Evolutionary conservation across 441 rosid genomes (phyloP).

Genomic region (Oxalis stricta): DNA sequence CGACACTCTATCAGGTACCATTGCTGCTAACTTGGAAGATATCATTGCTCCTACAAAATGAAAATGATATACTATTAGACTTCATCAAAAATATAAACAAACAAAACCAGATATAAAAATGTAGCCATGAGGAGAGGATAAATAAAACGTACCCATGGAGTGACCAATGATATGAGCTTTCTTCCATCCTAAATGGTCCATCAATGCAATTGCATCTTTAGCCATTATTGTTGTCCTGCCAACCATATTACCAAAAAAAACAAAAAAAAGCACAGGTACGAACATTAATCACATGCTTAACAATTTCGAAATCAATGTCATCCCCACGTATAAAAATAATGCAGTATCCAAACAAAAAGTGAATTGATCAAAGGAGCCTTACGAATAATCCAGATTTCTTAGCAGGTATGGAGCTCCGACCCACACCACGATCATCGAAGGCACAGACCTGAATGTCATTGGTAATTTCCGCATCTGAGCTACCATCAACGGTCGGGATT

Average conservation of each 20-base stretch:
- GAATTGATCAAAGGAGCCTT: constrained; percentile 18
- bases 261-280: background rate
- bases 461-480: no score
- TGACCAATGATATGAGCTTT: constrained; percentile 84
- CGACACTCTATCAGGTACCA: constrained; percentile 66
- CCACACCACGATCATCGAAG: constrained; percentile 93
- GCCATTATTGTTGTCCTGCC: constrained; percentile 89
- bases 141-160: constrained; percentile 65
- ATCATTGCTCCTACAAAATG: constrained; percentile 99
- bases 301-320: background rate
- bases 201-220: constrained; percentile 59
- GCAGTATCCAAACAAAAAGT: background rate
- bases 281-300: background rate
- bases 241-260: constrained; percentile 4
- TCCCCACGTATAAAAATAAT: background rate
- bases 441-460: constrained; percentile 71
- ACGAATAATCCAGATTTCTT: constrained; percentile 63
- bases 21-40: constrained; percentile 81
- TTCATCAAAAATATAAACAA: no score
- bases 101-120: background rate
- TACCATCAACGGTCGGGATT: constrained; percentile 7
- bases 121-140: background rate
- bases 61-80: no score
- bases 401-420: constrained; percentile 72
- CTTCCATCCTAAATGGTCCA: constrained; percentile 91